Conservation (phyloP, 129 eudicot genomes). For the Rutidosis leptorrhynchoides region DNA sequence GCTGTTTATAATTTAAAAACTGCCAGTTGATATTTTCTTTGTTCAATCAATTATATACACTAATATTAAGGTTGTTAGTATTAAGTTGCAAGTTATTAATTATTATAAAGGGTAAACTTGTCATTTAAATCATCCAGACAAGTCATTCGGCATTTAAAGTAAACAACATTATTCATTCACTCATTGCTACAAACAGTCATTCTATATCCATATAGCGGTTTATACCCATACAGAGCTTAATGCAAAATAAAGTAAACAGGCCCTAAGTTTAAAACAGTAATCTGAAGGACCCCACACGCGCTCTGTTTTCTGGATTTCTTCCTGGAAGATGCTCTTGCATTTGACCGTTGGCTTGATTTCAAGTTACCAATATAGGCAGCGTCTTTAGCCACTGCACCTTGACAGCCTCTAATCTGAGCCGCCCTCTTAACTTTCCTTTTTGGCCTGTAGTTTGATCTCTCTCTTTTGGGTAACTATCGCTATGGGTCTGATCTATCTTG, state of each 20-base stretch:
- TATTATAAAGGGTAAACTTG: no score
- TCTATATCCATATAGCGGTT: no score
- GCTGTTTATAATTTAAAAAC: no score
- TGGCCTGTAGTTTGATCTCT: conserved; percentile 88
- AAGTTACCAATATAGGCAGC: conserved; percentile 27
- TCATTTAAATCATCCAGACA: no score
- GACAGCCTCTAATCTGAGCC: conserved; percentile 89
- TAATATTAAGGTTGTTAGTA: no score
- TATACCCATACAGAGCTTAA: neutral
- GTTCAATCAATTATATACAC: no score
- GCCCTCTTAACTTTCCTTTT: conserved; percentile 86
- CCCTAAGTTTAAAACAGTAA: neutral
- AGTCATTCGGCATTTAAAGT: no score
- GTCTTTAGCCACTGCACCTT: conserved; percentile 87
- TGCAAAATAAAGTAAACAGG: neutral
- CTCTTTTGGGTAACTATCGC: conserved; percentile 90
- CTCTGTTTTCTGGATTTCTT: conserved; percentile 84
- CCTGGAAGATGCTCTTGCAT: conserved; percentile 51
- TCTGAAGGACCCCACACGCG: neutral
- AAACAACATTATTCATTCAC: no score
- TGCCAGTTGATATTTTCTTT: no score
- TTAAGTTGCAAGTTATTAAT: no score
- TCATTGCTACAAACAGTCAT: no score
- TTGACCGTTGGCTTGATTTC: conserved; percentile 53
- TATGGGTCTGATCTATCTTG: conserved; percentile 90